Base-by-base conservation (phyloP, 805 yeast species). In the Suhomyces sp. region DNA sequence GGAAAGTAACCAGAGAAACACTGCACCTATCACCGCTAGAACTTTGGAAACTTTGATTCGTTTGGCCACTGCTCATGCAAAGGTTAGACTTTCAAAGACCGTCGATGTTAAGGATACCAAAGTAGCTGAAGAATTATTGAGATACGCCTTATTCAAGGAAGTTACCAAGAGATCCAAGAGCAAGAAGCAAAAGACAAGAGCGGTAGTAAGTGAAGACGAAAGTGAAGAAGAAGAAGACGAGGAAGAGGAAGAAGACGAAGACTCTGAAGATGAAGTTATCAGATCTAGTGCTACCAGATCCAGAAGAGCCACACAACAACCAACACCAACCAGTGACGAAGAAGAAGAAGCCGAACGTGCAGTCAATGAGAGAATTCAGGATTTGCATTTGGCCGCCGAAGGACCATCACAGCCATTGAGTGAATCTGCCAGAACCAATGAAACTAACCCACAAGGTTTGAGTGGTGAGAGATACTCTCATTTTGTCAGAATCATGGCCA, bases 21-120 rank as follows among this genome's bases (percentile, higher is more conserved):
- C 96, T 0, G 83, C 96, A 1, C 98, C 98, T 23, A 86, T 91
- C 47, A 91, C 98, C 2, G 95, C 98, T n/a, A 85, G 98, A 79
- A 93, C 98, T 4, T 70, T 91, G 48, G 98, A 91, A 63, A 91
- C 98, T 0, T 70, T 91, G 46, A 91, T 91, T 58, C 95, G 98
- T 71, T 69, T 91, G 40, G 73, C 97, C 0, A 86, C 97, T 1
- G 98, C 98, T 0, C 98, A 93, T 61, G 98, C 98, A 8, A 91
- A 93, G 59, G 86, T 91, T n/a, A 75, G 98, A 48, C 68, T 93
- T 38, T 83, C 95, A 15, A 77, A 76, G 47, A 72, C 76, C 2
- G 83, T 93, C 12, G 87, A 81, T 20, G 72, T 74, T 14, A 72
- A 72, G 44, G 98, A 93, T 60, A 95, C 96, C 2, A 64, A 70